These are phyloP conservation scores for Fusarium beomiforme DNA, from an alignment of 2,329 filamentous ascomycete species.

Conservation along the genomic window DNA sequence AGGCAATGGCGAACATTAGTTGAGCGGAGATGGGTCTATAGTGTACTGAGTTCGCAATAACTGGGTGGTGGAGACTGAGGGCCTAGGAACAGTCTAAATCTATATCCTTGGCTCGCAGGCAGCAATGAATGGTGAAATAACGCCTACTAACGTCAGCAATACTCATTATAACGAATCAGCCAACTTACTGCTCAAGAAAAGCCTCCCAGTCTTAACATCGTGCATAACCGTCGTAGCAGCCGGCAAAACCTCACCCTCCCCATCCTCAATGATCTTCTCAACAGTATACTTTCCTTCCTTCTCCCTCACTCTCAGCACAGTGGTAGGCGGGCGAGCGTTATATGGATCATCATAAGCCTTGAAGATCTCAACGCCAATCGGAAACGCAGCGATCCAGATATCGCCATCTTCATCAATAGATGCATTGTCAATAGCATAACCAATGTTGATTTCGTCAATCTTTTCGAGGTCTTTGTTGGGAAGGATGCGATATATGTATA, in stretches of 20 bases:
- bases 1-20: too few species aligned
- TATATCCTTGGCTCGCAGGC: conserved; percentile 35
- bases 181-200: conserved; percentile 39
- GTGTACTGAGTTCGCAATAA: too few species aligned
- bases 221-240: conserved; percentile 38
- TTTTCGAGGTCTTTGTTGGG: conserved; percentile 9
- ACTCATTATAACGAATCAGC: rapidly evolving
- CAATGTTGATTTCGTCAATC: conserved; percentile 5
- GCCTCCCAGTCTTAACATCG: conserved; percentile 34
- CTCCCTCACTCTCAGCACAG: conserved; percentile 21
- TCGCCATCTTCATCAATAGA: conserved; percentile 36
- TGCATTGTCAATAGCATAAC: conserved; percentile 35
- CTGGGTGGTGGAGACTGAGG: too few species aligned
- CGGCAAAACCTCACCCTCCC: conserved; percentile 24
- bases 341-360: conserved; percentile 29
- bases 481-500: conserved; percentile 27
- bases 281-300: conserved; percentile 9
- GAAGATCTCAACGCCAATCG: conserved; percentile 12
- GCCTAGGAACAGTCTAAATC: rapidly evolving
- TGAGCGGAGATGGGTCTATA: too few species aligned
- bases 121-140: conserved; percentile 36
- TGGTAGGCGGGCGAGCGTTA: not conserved
- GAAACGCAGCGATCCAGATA: conserved; percentile 33
- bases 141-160: conserved; percentile 14
- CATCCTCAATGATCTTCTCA: conserved; percentile 39